Evolutionary conservation across 2,329 filamentous ascomycete genomes (phyloP).

Genomic region (Madurella mycetomatis): DNA sequence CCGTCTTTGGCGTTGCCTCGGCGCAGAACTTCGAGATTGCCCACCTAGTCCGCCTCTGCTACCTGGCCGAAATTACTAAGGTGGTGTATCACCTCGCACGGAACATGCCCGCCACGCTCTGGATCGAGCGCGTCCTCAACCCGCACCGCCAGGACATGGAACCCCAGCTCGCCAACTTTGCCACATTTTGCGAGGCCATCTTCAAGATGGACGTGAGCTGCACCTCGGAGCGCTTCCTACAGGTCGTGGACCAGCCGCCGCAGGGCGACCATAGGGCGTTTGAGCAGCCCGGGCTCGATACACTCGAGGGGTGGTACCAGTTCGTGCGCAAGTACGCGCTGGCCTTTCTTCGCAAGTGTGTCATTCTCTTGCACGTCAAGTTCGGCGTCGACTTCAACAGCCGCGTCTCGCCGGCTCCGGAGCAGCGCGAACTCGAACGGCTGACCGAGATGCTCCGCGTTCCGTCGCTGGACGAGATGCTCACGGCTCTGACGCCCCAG

Average conservation of each 20-base stretch:
- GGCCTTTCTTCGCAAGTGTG: slow-evolving; percentile 81
- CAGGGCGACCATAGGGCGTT: slow-evolving; percentile 44
- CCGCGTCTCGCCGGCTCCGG: slow-evolving; percentile 57
- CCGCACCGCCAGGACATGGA: slow-evolving; percentile 38
- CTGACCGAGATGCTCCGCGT: slow-evolving; percentile 71
- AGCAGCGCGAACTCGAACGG: slow-evolving; percentile 74
- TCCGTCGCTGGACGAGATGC: slow-evolving; percentile 75
- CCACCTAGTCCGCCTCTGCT: slow-evolving; percentile 79
- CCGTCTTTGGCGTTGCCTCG: slow-evolving; percentile 64
- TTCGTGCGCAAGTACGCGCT: slow-evolving; percentile 79
- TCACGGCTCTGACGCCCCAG: slow-evolving; percentile 50
- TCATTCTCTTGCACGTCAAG: slow-evolving; percentile 79
- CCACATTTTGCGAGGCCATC: slow-evolving; percentile 49
- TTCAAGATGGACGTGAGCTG: slow-evolving; percentile 42
- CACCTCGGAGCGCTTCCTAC: slow-evolving; percentile 25
- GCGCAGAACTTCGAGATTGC: slow-evolving; percentile 68
- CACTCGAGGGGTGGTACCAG: slow-evolving; percentile 50
- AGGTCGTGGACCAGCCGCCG: slow-evolving; percentile 27
- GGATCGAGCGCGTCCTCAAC: slow-evolving; percentile 43
- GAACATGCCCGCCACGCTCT: slow-evolving; percentile 48
- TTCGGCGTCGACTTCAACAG: slow-evolving; percentile 84
- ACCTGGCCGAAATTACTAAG: slow-evolving; percentile 86
- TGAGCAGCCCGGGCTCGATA: slow-evolving; percentile 51
- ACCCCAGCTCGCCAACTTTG: slow-evolving; percentile 50
- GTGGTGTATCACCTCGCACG: slow-evolving; percentile 59